Base-by-base conservation (phyloP, 805 yeast species). In the Metschnikowia colocasiae region DNA sequence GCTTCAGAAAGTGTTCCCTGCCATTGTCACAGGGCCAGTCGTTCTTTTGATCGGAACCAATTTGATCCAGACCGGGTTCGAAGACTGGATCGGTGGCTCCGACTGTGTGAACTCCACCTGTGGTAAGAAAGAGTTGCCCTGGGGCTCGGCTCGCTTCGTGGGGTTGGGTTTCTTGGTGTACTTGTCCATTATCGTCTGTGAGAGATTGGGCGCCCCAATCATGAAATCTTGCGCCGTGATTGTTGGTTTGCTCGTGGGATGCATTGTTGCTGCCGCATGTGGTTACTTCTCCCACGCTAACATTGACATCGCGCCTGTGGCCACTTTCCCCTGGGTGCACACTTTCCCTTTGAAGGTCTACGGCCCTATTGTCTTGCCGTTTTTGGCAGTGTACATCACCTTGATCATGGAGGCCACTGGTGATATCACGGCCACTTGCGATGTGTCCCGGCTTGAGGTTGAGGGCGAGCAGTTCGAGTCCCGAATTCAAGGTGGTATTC, bases 141-240 rank as follows among this genome's bases (percentile, higher is more conserved):
- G 92, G 89, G 97, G 97, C 5, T 81, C 92, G 13, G 96, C 96
- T 10, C 78, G 83, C 59, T 90, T 84, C 59, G 68, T 91, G 55
- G 97, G 97, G 40, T 75, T 90, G 27, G 97, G 97, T 3, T 89
- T 90, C 74, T 68, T 84, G 30, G 96, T 89, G 9, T 87, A 79
- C 60, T 75, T 80, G 23, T 72, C 87, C 5, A 88, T 91, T 59
- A 75, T 90, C 47, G 46, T 88, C 27, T 78, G 85, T 59, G 97
- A 91, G 65, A 81, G 81, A 62, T 90, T 85, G 77, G 97, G 97
- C 23, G 81, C 97, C 18, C 97, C 97, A 46, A 85, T 90, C 59
- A 86, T 90, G 94, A 88, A 86, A 62, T 86, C 95, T 1, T 89
- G 96, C 76, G 94, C 97, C 1, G 96, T 90, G 43, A 86, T 90